Base-by-base conservation (phyloP, 1,139 yeast genomes). In the Nakaseomyces uthaithaninus region DNA sequence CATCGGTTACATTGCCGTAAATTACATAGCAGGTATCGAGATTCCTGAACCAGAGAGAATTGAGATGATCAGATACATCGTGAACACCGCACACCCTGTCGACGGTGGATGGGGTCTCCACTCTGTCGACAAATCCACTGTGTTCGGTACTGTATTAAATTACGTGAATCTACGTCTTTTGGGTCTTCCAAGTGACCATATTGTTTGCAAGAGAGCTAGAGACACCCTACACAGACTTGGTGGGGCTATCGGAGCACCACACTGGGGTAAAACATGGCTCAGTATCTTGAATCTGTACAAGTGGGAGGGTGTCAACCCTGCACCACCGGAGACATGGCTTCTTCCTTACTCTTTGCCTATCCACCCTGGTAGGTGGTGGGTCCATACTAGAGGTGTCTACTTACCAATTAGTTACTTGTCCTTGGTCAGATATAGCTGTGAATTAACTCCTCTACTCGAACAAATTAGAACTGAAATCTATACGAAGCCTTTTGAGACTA, bases 101-200 rank as follows among this genome's bases (percentile, higher is more conserved):
- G 99, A 93, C 62, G 99, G 99, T n/a, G 99, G 98, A 1, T 93
- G 99, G 98, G 98, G 97, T 0, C 69, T 93, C 39, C 97, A 91
- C 57, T 75, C 87, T 3, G 79, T 76, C 37, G 98, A 91, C 57
- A 91, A 89, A 59, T 80, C 94, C 6, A 93, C 98, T 0, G 93
- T 93, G 50, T 89, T 87, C 60, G 98, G 99, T 4, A 93, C 99
- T 1, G 71, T 87, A 1, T 74, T 91, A 55, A 87, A 87, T 62
- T 93, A 93, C 60, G 80, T 91, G 6, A 66, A 69, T 23, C 68
- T 91, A 44, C 70, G 99, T 45, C 63, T 93, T 8, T 60, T 91
- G 42, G 98, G 98, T 0, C 57, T 93, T 53, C 64, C 74, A 1
- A 68, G 75, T 1, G 76, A 75, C 47, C 95, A 91, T 58, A 81